Percentiles rank a stretch among this genome's conserved stretches.
Conservation (phyloP, 1,284 basidiomycete genomes). For the Leccinum pachyderme region DNA sequence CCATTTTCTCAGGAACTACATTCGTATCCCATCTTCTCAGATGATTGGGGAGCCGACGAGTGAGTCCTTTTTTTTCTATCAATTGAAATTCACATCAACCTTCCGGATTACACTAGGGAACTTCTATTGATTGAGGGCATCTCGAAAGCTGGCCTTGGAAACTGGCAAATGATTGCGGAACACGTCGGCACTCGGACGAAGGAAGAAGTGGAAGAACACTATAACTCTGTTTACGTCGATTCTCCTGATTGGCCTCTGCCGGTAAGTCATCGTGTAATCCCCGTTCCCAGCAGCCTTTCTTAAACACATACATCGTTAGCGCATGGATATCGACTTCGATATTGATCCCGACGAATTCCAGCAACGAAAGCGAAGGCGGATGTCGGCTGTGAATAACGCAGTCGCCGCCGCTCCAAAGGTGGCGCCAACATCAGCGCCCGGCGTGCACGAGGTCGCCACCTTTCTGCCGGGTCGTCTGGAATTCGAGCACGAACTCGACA, state of each 20-base stretch:
- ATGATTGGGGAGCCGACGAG: conserved; percentile 99
- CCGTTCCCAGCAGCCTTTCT: neutral
- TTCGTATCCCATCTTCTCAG: conserved; percentile 92
- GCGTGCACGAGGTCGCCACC: conserved; percentile 90
- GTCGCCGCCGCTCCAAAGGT: conserved; percentile 61
- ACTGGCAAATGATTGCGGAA: conserved; percentile 97
- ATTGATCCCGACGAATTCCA: conserved; percentile 83
- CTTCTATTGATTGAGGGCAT: conserved; percentile 90
- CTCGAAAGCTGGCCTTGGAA: conserved; percentile 87
- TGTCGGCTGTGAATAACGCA: conserved; percentile 62
- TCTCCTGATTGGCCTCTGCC: conserved; percentile 78
- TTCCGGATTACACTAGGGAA: conserved; percentile 54
- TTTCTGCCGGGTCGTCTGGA: conserved; percentile 96
- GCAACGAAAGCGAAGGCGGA: conserved; percentile 80
- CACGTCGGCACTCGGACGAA: conserved; percentile 94
- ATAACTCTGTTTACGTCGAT: conserved; percentile 80
- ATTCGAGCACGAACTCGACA: conserved; percentile 96
- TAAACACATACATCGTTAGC: conserved; percentile 13
- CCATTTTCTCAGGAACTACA: conserved; percentile 76
- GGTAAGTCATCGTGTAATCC: conserved; percentile 42
- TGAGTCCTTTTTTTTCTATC: conserved; percentile 38
- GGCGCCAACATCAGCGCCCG: conserved; percentile 88
- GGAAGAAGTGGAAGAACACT: conserved; percentile 94
- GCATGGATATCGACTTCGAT: conserved; percentile 69
- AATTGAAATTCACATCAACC: neutral